phyloP scores from a whole-genome alignment of 1,139 yeast genomes.

The Meyerozyma elateridarum region DNA sequence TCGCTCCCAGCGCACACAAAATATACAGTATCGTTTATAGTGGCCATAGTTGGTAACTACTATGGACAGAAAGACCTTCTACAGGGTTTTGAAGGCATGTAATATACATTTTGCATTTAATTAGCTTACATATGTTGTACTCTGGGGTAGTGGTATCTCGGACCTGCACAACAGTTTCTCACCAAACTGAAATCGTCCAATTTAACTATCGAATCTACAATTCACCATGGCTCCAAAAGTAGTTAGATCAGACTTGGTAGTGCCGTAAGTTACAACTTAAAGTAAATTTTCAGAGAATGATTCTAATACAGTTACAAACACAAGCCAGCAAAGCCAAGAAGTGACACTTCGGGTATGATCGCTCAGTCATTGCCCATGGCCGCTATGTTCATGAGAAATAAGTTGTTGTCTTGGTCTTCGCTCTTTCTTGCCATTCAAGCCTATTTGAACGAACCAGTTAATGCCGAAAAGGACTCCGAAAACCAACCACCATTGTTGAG shows the following conservation, averaged over 20 bases:
- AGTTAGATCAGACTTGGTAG: conserved; percentile 22
- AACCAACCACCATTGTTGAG: conserved; percentile 41
- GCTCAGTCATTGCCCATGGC: conserved; percentile 67
- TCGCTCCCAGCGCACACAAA: conserved; percentile 10
- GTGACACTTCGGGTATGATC: conserved; percentile 41
- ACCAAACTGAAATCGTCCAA: no score
- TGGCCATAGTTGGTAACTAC: conserved; percentile 29
- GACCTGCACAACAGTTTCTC: no score
- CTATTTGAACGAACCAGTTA: conserved; percentile 32
- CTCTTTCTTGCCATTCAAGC: conserved; percentile 40
- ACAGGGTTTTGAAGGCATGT: neutral
- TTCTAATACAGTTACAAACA: conserved; percentile 38
- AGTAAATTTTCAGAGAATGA: neutral
- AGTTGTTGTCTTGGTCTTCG: conserved; percentile 49
- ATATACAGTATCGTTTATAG: conserved; percentile 30
- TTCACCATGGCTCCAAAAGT: conserved; percentile 3
- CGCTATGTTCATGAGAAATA: conserved; percentile 56
- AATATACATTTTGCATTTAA: no score
- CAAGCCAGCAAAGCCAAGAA: conserved; percentile 44
- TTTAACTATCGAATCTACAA: no score
- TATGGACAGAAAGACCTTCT: conserved; percentile 36
- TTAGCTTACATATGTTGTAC: no score
- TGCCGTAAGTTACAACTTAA: conserved; percentile 19
- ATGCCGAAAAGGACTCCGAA: conserved; percentile 18
- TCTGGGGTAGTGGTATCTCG: no score